Conservation (phyloP, 75 land plant species). For the Cryptomeria japonica region DNA sequence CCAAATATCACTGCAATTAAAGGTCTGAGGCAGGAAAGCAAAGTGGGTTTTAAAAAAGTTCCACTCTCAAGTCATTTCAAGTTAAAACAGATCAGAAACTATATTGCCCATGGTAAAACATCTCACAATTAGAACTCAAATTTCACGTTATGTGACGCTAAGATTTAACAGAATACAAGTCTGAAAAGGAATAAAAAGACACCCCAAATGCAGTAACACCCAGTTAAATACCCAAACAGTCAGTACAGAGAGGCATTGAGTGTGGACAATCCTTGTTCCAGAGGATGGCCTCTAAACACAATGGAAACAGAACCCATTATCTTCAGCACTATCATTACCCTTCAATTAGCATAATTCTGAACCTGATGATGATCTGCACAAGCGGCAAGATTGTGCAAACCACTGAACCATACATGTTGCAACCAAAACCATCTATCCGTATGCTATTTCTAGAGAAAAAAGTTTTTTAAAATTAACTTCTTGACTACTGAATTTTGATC, state of each 20-base stretch:
- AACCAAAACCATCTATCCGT: neutral
- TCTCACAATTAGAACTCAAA: neutral
- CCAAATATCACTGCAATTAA: neutral
- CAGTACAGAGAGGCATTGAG: neutral
- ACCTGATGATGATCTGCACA: neutral
- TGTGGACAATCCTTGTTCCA: neutral
- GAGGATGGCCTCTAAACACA: neutral
- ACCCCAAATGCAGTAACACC: neutral
- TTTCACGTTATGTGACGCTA: neutral
- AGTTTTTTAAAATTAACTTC: neutral
- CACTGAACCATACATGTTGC: neutral
- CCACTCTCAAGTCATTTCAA: neutral
- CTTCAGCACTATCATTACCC: neutral
- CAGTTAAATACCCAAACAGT: neutral
- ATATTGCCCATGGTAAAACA: neutral
- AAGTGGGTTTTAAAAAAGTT: neutral
- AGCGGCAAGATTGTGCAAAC: neutral
- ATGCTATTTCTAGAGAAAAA: neutral
- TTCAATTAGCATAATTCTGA: neutral
- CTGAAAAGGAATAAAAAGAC: neutral
- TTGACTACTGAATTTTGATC: neutral
- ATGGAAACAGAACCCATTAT: neutral
- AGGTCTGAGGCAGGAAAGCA: neutral
- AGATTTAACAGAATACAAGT: neutral
- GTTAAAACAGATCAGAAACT: neutral